Percentiles rank a stretch among this genome's conserved stretches.
These are phyloP conservation scores for Crithidia sp. DNA, from an alignment of 208 protist genomes.

Conservation along the genomic window DNA sequence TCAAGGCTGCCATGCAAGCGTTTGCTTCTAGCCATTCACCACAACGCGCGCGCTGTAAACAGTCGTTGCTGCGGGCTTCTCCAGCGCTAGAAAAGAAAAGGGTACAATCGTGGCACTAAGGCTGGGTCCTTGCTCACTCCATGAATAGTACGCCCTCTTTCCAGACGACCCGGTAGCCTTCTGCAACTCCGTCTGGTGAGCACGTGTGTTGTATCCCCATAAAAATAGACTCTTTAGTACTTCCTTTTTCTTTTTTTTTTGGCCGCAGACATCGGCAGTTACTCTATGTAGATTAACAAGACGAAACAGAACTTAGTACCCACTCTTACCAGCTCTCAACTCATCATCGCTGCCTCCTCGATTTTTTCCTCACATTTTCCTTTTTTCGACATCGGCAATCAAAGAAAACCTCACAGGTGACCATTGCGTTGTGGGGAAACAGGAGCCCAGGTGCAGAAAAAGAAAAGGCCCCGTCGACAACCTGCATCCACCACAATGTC, in stretches of 20 bases:
- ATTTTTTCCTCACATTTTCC: not conserved
- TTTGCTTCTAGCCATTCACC: no score
- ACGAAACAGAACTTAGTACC: constrained; percentile 15
- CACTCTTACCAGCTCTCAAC: constrained; percentile 1
- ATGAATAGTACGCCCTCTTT: no score
- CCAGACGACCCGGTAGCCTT: no score
- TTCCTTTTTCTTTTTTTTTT: constrained; percentile 17
- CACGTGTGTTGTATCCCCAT: no score
- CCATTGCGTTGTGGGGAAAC: not conserved
- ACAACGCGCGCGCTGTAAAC: no score
- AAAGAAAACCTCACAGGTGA: not conserved
- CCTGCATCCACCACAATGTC: not conserved
- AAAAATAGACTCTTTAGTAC: not conserved
- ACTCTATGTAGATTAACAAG: constrained; percentile 5
- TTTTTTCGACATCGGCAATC: not conserved
- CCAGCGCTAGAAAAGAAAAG: no score
- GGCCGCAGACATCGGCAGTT: not conserved
- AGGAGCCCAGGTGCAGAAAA: constrained; percentile 4
- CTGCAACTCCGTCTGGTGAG: no score
- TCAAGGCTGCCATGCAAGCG: no score
- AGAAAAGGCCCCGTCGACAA: not conserved
- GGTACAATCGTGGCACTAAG: no score
- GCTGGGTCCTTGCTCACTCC: no score
- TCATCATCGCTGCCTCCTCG: not conserved
- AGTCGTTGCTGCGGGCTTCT: no score